Base-by-base conservation (phyloP, 108 stramenopile species). In the Licmophora abbreviata region DNA sequence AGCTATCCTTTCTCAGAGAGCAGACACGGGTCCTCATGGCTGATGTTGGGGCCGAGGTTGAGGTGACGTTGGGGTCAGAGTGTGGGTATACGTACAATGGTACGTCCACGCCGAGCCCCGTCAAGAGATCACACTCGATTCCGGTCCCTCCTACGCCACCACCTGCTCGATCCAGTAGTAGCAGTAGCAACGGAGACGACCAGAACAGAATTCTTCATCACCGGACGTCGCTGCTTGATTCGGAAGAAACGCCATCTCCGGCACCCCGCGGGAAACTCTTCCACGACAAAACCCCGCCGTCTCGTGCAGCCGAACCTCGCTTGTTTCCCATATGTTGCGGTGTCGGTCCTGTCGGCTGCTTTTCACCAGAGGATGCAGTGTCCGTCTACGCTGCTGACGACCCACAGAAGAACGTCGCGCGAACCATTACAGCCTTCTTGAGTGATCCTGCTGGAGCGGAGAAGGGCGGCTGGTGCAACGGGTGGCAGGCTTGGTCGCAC, bases 401-500 rank as follows among this genome's bases (percentile, higher is more conserved):
- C 5, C 38, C 15, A 40, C 38, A 40, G 5, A 20, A 40, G 5
- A 18, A 15, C 3, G 26, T 46, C 14, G 45, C 22, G 21, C 22
- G 26, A 22, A 46, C 45, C 1, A 46, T 46, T 9, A 21, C 23
- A 14, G 14, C 22, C 24, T 46, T 46, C 21, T 46, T 46, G 24
- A 46, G 45, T 46, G 14, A 26, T 46, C 21, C 45, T 1, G 24
- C 22, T 3, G n/a, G n/a, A n/a, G n/a, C n/a, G n/a, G 45, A 46
- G n/a, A 24, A 21, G 3, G 45, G 15, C 1, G 24, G 26, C 45
- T 46, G 15, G 15, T 46, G 15, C 14, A 24, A n/a, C 3, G 26
- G 45, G 22, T 46, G 45, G 45, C 45, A 46, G 21, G 45, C 45
- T 26, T 46, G 45, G 45, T 25, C 23, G 23, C 26, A 46, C 45